Conservation (phyloP, 148 eudicot genomes). For the Nepenthes gracilis region DNA sequence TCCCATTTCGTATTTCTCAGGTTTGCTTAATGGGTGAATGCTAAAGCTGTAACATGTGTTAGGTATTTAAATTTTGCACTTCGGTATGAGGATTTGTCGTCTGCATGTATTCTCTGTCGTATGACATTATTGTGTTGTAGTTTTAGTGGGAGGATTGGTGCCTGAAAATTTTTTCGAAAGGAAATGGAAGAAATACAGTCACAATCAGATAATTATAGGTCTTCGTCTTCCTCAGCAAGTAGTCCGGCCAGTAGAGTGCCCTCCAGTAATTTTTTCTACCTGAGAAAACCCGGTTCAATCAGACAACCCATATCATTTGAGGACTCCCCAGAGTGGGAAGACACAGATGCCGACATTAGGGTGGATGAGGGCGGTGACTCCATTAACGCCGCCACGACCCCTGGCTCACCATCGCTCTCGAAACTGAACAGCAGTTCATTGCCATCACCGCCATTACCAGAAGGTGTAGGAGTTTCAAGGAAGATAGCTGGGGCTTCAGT, state of each 20-base stretch:
- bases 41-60: neutral
- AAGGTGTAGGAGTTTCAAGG: constrained; percentile 50
- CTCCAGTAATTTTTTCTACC: constrained; percentile 82
- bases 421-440: constrained; percentile 79
- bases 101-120: too few relatives aligned
- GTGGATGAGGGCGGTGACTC: constrained; percentile 73
- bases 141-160: neutral
- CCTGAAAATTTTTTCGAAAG: neutral
- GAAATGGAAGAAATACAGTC: constrained; percentile 93
- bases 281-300: constrained; percentile 71
- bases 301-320: constrained; percentile 65
- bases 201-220: constrained; percentile 85
- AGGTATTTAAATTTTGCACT: neutral
- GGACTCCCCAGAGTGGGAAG: constrained; percentile 98
- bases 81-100: too few relatives aligned
- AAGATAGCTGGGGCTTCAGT: constrained; percentile 74
- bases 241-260: constrained; percentile 93
- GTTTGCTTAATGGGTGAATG: neutral
- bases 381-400: constrained; percentile 53
- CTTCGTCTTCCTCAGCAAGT: constrained; percentile 92
- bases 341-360: constrained; percentile 77
- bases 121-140: neutral
- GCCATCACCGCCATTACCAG: constrained; percentile 67
- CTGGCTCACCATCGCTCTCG: constrained; percentile 74
- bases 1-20: neutral